Base-by-base conservation (phyloP, 352 stramenopile species). In the Phytophthora constricta region DNA sequence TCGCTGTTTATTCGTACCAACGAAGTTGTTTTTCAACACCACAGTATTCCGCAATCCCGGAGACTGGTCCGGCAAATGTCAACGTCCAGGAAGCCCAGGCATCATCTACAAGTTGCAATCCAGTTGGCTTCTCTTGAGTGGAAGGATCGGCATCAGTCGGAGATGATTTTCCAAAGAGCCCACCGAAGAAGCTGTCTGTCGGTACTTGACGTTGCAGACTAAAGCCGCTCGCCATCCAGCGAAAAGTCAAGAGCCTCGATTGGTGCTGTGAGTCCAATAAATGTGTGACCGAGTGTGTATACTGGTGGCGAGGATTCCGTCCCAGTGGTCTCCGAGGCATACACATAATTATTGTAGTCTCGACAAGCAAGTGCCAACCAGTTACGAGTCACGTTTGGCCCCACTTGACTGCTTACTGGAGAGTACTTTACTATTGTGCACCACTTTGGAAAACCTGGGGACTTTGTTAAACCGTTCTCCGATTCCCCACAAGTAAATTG, bases 281-380 rank as follows among this genome's bases (percentile, higher is more conserved):
- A 92, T 8, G 76, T 77, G 39, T 90, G 72, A 2, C 69, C 43
- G 46, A 90, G 54, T 11, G 86, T 79, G 53, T 80, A 83, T 3
- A 56, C 56, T 5, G 65, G 42, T 22, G 73, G 27, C 51, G 56
- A 22, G 42, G 4, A 8, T 61, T 74, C 26, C 19, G 50, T 23
- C 33, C 34, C 53, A 14, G 49, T 28, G 20, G 39, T 65, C 22
- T 82, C 72, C 20, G 34, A 63, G 11, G 56, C 17, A 52, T 93
- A 93, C 7, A 97, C 71, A 68, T 96, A 95, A 16, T 96, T 77
- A 25, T 79, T 83, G 43, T 79, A 91, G 62, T 97, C 82, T 22
- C 84, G 79, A 63, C 77, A 92, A 1, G 74, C 87, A 16, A 76
- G 66, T 50, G 62, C 84, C 62, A 74, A 76, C 71, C 53, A 78